A percentile compares a stretch with the other conserved stretches of the same genome.
Conservation (phyloP, 768 basidiomycete genomes). For the Candolleomyces aberdarensis region DNA sequence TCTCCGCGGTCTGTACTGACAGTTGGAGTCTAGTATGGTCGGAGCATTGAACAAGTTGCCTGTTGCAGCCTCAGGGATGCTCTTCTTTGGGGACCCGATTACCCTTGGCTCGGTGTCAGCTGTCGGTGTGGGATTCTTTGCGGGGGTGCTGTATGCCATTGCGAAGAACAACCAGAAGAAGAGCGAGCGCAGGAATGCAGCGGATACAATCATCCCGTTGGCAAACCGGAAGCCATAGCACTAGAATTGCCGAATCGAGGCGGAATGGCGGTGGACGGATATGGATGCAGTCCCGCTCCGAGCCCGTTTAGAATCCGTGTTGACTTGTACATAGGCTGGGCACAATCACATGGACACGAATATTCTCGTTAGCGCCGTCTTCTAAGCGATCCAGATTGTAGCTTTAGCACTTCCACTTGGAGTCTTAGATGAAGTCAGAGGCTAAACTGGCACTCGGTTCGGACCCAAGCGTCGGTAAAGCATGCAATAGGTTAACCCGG, state of each 20-base stretch:
- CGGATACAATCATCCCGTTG: slow-evolving; percentile 60
- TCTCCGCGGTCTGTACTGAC: slow-evolving; percentile 8
- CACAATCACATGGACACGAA: not conserved
- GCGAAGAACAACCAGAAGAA: slow-evolving; percentile 94
- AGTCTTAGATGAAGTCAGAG: no score
- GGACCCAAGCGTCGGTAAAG: no score
- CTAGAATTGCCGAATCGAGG: slow-evolving; percentile 1
- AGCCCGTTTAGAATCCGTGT: not conserved
- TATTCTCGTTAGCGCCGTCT: no score
- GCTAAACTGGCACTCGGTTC: no score
- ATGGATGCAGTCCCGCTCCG: not conserved
- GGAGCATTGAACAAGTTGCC: slow-evolving; percentile 97
- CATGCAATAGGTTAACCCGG: no score
- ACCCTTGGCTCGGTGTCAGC: slow-evolving; percentile 88
- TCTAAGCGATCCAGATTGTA: no score
- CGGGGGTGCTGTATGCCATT: slow-evolving; percentile 87
- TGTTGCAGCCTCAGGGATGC: slow-evolving; percentile 96
- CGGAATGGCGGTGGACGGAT: slow-evolving; percentile 16
- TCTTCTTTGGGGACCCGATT: slow-evolving; percentile 92
- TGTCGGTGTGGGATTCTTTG: slow-evolving; percentile 84
- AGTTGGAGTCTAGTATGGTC: slow-evolving; percentile 67
- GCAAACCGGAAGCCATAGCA: slow-evolving; percentile 43
- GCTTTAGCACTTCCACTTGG: no score
- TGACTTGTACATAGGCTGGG: not conserved
- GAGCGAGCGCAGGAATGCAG: slow-evolving; percentile 53